Evolutionary conservation across 805 yeast genomes (phyloP).

Genomic region (Wickerhamomyces chaumierensis): DNA sequence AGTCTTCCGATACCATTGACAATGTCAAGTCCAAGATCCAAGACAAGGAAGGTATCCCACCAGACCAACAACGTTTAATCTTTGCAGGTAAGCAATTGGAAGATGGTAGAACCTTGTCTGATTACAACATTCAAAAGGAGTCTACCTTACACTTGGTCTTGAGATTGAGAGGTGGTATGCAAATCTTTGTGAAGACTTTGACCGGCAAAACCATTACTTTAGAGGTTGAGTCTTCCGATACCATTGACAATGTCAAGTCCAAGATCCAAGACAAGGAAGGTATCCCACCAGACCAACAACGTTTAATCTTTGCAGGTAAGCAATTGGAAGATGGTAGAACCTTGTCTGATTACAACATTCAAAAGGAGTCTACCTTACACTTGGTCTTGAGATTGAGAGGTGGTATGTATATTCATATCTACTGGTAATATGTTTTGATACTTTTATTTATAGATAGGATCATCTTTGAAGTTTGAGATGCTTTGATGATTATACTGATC

Average conservation of each 20-base stretch:
- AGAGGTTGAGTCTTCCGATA: slow-evolving; percentile 95
- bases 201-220: slow-evolving; percentile 96
- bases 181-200: slow-evolving; percentile 93
- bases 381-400: slow-evolving; percentile 83
- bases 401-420: slow-evolving; percentile 67
- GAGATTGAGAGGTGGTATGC: slow-evolving; percentile 85
- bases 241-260: slow-evolving; percentile 88
- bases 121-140: slow-evolving; percentile 93
- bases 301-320: slow-evolving; percentile 93
- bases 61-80: slow-evolving; percentile 91
- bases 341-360: slow-evolving; percentile 87
- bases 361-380: slow-evolving; percentile 82
- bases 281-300: slow-evolving; percentile 98
- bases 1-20: slow-evolving; percentile 91
- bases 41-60: slow-evolving; percentile 95
- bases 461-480: too few relatives aligned
- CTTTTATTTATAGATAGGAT: not conserved
- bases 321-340: slow-evolving; percentile 94
- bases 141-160: slow-evolving; percentile 76
- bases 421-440: slow-evolving; percentile 24
- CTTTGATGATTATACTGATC: too few relatives aligned
- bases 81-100: slow-evolving; percentile 95
- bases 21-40: slow-evolving; percentile 92
- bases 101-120: slow-evolving; percentile 90
- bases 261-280: slow-evolving; percentile 98